phyloP scores from a whole-genome alignment of 768 basidiomycete genomes.

The Dictyophora rubrovolvata region DNA sequence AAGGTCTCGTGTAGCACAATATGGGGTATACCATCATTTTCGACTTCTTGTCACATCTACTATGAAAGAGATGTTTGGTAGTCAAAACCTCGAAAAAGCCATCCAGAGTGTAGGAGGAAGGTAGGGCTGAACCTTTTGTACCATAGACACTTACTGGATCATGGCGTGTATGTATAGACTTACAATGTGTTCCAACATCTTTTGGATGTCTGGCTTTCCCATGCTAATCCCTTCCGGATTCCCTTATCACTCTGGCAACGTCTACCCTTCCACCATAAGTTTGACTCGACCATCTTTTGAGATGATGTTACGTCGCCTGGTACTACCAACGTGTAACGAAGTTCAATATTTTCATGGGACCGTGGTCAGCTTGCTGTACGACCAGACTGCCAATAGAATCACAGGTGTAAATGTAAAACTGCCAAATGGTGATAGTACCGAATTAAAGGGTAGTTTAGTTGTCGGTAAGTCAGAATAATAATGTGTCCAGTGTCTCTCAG shows the following conservation, averaged over 20 bases:
- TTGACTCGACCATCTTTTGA: constrained; percentile 12
- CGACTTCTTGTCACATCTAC: constrained; percentile 5
- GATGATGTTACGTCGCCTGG: constrained; percentile 15
- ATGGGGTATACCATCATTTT: constrained; percentile 5
- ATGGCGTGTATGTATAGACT: background rate
- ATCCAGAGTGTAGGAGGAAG: constrained; percentile 9
- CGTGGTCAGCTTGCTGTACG: constrained; percentile 8
- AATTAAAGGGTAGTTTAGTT: constrained; percentile 13
- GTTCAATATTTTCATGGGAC: constrained; percentile 16
- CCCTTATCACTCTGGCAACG: background rate
- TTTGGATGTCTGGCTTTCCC: background rate
- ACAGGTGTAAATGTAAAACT: constrained; percentile 11
- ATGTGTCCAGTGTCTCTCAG: background rate
- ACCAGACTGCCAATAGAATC: constrained; percentile 9
- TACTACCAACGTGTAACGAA: constrained; percentile 11
- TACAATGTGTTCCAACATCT: background rate
- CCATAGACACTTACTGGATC: background rate
- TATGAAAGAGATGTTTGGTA: constrained; percentile 14
- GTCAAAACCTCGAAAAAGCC: constrained; percentile 11
- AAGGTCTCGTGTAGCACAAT: constrained; percentile 14
- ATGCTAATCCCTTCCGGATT: background rate
- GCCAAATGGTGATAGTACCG: background rate
- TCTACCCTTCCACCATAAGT: constrained; percentile 6
- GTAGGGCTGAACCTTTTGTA: constrained; percentile 8
- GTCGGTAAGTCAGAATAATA: constrained; percentile 10